Conservation (phyloP, 2,329 filamentous ascomycete species). For the Periconia sp. region DNA sequence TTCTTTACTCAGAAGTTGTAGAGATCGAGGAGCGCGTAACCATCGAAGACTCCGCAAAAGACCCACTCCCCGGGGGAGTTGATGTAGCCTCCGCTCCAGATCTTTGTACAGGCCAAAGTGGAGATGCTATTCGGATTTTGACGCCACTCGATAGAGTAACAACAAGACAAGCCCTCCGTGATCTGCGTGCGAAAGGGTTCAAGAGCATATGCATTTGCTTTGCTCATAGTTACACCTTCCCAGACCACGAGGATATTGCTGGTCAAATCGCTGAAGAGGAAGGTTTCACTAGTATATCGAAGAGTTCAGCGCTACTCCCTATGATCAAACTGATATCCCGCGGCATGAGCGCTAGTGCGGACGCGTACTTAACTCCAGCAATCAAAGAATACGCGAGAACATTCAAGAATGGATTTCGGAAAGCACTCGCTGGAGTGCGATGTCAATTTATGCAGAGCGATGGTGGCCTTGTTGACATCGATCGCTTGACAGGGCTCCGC, state of each 20-base stretch:
- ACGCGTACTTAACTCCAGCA: constrained; percentile 34
- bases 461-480: constrained; percentile 69
- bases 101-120: constrained; percentile 19
- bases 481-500: constrained; percentile 77
- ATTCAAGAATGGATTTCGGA: constrained; percentile 21
- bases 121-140: constrained; percentile 19
- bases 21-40: constrained; percentile 33
- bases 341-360: constrained; percentile 29
- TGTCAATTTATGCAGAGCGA: constrained; percentile 46
- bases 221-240: constrained; percentile 33
- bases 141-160: neutral
- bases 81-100: constrained; percentile 5
- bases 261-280: constrained; percentile 30
- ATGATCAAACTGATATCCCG: constrained; percentile 32
- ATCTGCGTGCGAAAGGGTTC: constrained; percentile 1
- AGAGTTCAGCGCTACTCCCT: constrained; percentile 29
- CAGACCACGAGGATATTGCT: constrained; percentile 36
- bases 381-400: constrained; percentile 24
- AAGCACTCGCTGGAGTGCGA: constrained; percentile 30
- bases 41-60: constrained; percentile 25
- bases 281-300: constrained; percentile 35
- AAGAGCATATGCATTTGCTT: constrained; percentile 2
- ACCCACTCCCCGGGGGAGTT: constrained; percentile 12
- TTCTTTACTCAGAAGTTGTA: constrained; percentile 22
- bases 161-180: neutral